Evolutionary conservation across 257 asterid genomes (phyloP).

Genomic region (Fraxinus anomala): DNA sequence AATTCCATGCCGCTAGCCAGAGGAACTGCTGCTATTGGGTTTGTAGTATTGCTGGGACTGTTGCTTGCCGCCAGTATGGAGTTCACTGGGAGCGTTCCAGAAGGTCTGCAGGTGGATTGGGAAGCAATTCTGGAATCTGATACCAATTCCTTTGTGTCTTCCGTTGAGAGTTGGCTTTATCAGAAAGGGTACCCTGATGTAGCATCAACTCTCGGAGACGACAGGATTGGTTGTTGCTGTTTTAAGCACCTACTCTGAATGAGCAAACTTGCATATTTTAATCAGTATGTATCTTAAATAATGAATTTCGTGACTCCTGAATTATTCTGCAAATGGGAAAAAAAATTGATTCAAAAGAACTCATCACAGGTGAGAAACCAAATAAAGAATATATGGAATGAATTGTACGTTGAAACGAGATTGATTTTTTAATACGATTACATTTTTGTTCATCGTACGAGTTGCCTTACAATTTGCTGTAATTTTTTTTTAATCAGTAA

Average conservation of each 20-base stretch:
- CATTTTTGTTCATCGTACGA: no score
- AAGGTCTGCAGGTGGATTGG: conserved; percentile 90
- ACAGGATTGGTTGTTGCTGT: conserved; percentile 90
- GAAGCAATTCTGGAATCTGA: conserved; percentile 84
- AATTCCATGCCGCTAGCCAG: conserved; percentile 86
- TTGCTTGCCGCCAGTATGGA: conserved; percentile 94
- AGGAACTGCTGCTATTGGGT: conserved; percentile 79
- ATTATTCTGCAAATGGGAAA: neutral
- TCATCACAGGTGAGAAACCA: neutral
- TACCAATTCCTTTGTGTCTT: conserved; percentile 52
- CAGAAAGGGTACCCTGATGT: conserved; percentile 96
- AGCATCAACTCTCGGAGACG: conserved; percentile 73
- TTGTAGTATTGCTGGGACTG: conserved; percentile 82
- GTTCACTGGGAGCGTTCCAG: conserved; percentile 85
- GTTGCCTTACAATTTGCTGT: no score
- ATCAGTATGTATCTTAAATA: neutral
- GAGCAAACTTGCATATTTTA: conserved; percentile 35
- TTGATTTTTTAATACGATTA: no score
- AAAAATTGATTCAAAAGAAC: neutral
- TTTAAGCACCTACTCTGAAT: conserved; percentile 72
- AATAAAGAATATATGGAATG: no score
- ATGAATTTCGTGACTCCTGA: neutral
- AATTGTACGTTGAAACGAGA: no score
- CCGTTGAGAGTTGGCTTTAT: conserved; percentile 73
- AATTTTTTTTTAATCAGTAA: no score